Evolutionary conservation across 768 basidiomycete genomes (phyloP), one percentile per base, ranked within the genome.

Genomic region (Ramaria sp.): DNA sequence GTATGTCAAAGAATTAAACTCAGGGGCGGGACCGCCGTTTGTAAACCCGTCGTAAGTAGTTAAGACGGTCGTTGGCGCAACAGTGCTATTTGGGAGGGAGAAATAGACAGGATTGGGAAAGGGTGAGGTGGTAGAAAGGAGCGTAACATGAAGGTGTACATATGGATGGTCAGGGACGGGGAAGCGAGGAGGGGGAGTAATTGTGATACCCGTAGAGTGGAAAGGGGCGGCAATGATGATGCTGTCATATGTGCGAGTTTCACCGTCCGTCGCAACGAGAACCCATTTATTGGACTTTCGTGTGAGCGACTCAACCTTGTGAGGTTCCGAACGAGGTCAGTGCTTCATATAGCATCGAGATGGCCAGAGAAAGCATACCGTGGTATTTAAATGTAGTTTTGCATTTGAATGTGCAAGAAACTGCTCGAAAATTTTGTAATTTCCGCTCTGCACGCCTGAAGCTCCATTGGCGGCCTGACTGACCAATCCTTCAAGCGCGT

Each of bases 161-260:
- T 95, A 96, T 20, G 84, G 82, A 61, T 88, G 86, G 38, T 73
- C 64, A 1, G 85, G 83, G 33, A 92, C 78, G 48, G 74, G 74
- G 3, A 73, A 68, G 4, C 77, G 65, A 31, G 86, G 67, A 17
- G 77, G 64, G 5, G 67, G 52, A 4, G 83, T 75, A 24, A 88
- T 67, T 5, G 65, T 64, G 60, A 90, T 85, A 13, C 70, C 71
- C 1, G 87, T 77, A 27, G 76, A 80, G 69, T 89, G 83, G 74
- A 83, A 88, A 2, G 95, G 95, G 1, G 91, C 84, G 1, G 93
- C 92, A 54, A 96, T 74, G 65, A 98, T 84, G 56, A 97, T 78
- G 2, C 82, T 82, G 65, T 78, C 80, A 66, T 90, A 93, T 43
- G 49, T 39, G 9, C 52, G 54, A 15, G 37, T 27, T 37, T 53